A percentile compares a stretch with the other conserved stretches of the same genome.
Conservation (phyloP, 2,329 filamentous ascomycete species). For the Hypoxylon sp. region DNA sequence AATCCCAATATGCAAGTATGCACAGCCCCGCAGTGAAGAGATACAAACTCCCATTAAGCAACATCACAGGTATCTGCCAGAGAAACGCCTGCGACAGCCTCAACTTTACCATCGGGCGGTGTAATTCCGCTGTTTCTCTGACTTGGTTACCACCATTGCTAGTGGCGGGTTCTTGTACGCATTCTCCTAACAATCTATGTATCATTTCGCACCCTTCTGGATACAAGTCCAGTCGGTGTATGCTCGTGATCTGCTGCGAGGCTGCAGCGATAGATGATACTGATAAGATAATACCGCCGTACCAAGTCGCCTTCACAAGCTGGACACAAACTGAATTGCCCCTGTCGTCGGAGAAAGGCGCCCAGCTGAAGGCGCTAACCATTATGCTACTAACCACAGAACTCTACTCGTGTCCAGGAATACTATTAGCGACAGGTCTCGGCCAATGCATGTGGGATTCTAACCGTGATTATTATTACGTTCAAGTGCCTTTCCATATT, state of each 20-base stretch:
- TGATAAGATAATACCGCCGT: background rate
- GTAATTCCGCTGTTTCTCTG: background rate
- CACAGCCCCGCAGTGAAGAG: slow-evolving; percentile 8
- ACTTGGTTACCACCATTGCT: background rate
- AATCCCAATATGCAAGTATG: slow-evolving; percentile 9
- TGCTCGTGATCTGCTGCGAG: slow-evolving; percentile 8
- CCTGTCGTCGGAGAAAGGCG: background rate
- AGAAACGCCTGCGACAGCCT: slow-evolving; percentile 6
- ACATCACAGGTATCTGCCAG: slow-evolving; percentile 11
- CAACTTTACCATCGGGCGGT: background rate
- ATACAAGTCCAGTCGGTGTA: background rate
- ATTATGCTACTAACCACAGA: slow-evolving; percentile 3
- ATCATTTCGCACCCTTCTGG: background rate
- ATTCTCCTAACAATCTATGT: slow-evolving; percentile 9
- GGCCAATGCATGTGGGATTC: background rate
- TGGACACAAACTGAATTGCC: background rate
- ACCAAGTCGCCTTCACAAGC: slow-evolving; percentile 4
- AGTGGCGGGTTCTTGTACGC: background rate
- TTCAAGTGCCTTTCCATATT: slow-evolving; percentile 10
- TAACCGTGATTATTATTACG: slow-evolving; percentile 6
- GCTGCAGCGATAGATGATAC: background rate
- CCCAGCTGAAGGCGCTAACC: slow-evolving; percentile 8
- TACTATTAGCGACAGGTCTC: background rate
- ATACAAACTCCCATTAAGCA: slow-evolving; percentile 8
- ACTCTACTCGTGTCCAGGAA: background rate